Evolutionary conservation across 2,329 filamentous ascomycete species (phyloP), one percentile per base, ranked within the genome.

Genomic region (Arthrobotrys conoides): DNA sequence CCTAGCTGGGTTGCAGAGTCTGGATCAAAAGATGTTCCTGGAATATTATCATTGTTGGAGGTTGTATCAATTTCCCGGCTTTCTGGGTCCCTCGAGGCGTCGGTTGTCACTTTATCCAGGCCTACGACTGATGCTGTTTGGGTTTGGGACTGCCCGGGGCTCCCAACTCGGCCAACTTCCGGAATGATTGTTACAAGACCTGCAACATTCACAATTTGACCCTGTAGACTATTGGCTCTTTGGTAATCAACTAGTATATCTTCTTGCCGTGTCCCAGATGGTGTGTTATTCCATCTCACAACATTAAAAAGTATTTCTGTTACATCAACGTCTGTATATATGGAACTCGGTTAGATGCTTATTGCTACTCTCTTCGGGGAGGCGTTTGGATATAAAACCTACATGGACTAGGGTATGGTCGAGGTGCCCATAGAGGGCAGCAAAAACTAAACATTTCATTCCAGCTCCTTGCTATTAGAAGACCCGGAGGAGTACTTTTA

Each of bases 391-490:
- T n/a, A n/a, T 18, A 6, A n/a, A 20, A 24, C n/a, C 16, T 67
- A 73, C 61, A 53, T 12, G 61, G 63, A 9, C 53, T 44, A 3
- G 71, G 71, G 6, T 64, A 38, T 0, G 64, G 53, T 8, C 36
- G 41, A 18, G 64, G 63, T 18, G 22, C 14, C 71, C 71, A 69
- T 3, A 24, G 1, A 36, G 71, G 71, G 18, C 64, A 41, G 8
- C 71, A 76, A 49, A 76, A 68, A 22, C 64, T 53, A 12, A 76
- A 76, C 10, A 69, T 22, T 33, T 18, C 33, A 18, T 69, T 44
- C 71, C 71, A 76, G 16, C n/a, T 46, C 46, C 53, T 65, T 3
- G 63, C 64, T 30, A 9, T 20, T n/a, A 51, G 30, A 2, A 76
- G 14, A 6, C 27, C 65, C 12, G 20, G 30, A 18, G 55, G 64